A percentile compares a stretch with the other conserved stretches of the same genome.
Conservation (phyloP, 2,329 filamentous ascomycete genomes). For the Xylariaceae sp. region DNA sequence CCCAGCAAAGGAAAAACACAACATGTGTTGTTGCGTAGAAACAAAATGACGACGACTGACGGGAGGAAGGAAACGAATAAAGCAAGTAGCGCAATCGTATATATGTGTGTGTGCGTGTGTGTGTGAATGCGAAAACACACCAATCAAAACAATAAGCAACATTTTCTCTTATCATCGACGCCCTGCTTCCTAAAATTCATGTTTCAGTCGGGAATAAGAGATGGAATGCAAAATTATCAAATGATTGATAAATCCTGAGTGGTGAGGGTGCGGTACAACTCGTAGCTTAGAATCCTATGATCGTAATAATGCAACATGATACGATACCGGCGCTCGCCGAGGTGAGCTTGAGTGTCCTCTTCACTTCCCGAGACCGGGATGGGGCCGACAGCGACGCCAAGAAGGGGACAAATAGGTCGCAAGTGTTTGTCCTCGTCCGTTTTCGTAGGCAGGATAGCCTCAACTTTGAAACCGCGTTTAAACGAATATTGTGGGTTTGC, state of each 20-base stretch:
- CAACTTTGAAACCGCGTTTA: constrained; percentile 47
- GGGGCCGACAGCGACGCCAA: constrained; percentile 63
- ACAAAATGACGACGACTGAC: too few species aligned
- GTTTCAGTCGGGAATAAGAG: too few species aligned
- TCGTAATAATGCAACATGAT: constrained; percentile 68
- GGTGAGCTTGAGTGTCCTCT: constrained; percentile 17
- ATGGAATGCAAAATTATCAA: not conserved
- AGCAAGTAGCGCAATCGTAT: too few species aligned
- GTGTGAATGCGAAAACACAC: too few species aligned
- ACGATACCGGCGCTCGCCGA: constrained; percentile 46
- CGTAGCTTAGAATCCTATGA: constrained; percentile 64
- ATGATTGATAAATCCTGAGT: constrained; percentile 26
- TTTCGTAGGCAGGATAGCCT: constrained; percentile 45
- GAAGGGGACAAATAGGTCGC: constrained; percentile 47
- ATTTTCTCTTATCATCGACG: too few species aligned
- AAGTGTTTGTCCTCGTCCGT: constrained; percentile 41
- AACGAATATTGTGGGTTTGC: constrained; percentile 25
- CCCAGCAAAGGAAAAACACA: too few species aligned
- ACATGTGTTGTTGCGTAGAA: too few species aligned
- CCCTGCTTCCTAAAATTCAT: too few species aligned
- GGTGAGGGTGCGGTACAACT: constrained; percentile 45
- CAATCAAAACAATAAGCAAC: too few species aligned
- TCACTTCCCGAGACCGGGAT: constrained; percentile 40
- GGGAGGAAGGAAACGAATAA: too few species aligned
- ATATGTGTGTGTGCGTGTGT: too few species aligned